Evolutionary conservation across 306 rosid species (phyloP).

Genomic region (Cucurbita maxima): DNA sequence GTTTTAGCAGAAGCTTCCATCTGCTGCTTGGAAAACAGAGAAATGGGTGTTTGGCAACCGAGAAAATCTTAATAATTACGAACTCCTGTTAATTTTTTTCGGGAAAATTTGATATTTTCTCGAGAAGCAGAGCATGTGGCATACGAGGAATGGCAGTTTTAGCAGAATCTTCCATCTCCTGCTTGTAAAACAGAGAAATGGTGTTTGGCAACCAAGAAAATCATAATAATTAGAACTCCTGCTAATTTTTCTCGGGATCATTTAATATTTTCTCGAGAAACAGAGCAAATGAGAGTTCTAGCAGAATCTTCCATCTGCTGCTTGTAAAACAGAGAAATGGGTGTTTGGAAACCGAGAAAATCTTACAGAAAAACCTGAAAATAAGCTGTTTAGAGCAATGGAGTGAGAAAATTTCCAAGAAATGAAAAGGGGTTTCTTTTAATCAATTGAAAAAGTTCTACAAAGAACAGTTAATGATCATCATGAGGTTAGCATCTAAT

Average conservation of each 20-base stretch:
- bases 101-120: too few relatives aligned
- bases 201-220: not conserved
- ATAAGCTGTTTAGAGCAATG: not conserved
- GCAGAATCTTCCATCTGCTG: not conserved
- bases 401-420: not conserved
- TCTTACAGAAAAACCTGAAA: not conserved
- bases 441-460: not conserved
- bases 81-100: not conserved
- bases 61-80: not conserved
- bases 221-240: too few relatives aligned
- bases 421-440: constrained; percentile 1
- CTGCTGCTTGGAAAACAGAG: too few relatives aligned
- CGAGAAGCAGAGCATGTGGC: too few relatives aligned
- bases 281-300: not conserved
- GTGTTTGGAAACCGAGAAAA: not conserved
- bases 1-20: too few relatives aligned
- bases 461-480: not conserved
- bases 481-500: constrained; percentile 1
- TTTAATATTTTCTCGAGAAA: not conserved
- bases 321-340: not conserved
- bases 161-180: not conserved
- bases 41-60: not conserved
- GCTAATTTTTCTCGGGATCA: too few relatives aligned
- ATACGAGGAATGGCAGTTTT: too few relatives aligned
- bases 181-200: not conserved